Evolutionary conservation across 371 early-diverging fungal species (phyloP).

Genomic region (Basidiobolus meristosporus): DNA sequence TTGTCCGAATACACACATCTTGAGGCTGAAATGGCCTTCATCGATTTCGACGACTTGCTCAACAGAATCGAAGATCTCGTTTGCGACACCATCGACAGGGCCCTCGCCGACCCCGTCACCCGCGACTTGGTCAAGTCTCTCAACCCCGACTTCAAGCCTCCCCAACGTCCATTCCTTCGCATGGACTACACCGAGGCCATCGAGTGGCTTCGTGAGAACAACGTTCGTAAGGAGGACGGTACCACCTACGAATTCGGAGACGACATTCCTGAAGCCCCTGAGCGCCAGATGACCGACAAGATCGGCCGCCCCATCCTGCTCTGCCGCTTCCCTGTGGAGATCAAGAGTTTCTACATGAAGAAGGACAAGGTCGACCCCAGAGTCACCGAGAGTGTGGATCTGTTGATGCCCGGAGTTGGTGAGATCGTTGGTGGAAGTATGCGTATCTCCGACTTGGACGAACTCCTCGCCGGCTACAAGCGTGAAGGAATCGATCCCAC

Average conservation of each 20-base stretch:
- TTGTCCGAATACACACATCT: constrained; percentile 98
- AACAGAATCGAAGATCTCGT: constrained; percentile 81
- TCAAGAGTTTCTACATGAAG: constrained; percentile 99
- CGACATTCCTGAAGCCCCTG: constrained; percentile 99
- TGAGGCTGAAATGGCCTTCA: constrained; percentile 96
- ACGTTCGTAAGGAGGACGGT: constrained; percentile 84
- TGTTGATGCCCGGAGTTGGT: constrained; percentile 98
- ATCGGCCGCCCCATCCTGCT: constrained; percentile 94
- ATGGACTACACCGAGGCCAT: constrained; percentile 97
- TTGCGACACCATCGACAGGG: constrained; percentile 66
- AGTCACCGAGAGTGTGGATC: constrained; percentile 94
- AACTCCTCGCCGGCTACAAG: constrained; percentile 86
- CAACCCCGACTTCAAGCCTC: constrained; percentile 81
- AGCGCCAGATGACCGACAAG: constrained; percentile 94
- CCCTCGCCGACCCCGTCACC: constrained; percentile 56
- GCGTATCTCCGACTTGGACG: constrained; percentile 86
- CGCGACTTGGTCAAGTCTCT: constrained; percentile 67
- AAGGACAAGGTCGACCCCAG: constrained; percentile 59
- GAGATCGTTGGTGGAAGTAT: constrained; percentile 99
- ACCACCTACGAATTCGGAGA: constrained; percentile 88
- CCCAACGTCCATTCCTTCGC: constrained; percentile 83
- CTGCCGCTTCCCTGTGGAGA: constrained; percentile 93
- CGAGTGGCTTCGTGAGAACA: constrained; percentile 79
- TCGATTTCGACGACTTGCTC: constrained; percentile 84
- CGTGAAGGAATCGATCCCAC: constrained; percentile 91